Percentiles rank a stretch among this genome's conserved stretches.
Conservation (phyloP, 1,139 yeast species). For the Candida albicans region DNA sequence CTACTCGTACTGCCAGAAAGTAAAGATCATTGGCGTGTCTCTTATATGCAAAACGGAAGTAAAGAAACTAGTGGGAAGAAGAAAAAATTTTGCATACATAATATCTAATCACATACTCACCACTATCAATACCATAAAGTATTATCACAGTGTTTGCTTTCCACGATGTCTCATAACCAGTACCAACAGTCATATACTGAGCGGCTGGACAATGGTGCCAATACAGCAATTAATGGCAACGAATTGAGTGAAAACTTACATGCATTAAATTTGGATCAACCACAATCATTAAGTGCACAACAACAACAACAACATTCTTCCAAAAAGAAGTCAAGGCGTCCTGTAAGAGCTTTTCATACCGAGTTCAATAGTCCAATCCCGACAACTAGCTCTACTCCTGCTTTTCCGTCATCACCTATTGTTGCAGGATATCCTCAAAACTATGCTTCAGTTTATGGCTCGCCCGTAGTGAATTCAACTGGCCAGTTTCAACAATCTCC, state of each 20-base stretch:
- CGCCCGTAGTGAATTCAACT: neutral
- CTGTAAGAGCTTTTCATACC: conserved; percentile 48
- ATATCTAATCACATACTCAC: too few species aligned
- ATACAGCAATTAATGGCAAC: neutral
- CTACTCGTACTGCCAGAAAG: too few species aligned
- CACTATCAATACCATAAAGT: too few species aligned
- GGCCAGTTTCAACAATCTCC: neutral
- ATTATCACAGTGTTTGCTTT: neutral
- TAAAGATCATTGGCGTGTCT: too few species aligned
- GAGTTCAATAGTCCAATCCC: conserved; percentile 20
- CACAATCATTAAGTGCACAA: neutral
- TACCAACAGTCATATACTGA: conserved; percentile 4
- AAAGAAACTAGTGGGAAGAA: neutral
- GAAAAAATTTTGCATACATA: neutral
- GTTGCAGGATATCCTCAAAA: neutral
- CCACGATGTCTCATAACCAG: conserved; percentile 4
- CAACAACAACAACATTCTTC: neutral
- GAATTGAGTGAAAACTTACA: conserved; percentile 10
- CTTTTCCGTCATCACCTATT: conserved; percentile 5
- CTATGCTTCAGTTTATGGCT: neutral
- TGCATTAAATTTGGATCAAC: conserved; percentile 11
- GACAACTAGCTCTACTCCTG: conserved; percentile 7
- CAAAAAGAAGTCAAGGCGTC: conserved; percentile 37
- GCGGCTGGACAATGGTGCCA: neutral
- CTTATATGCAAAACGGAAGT: neutral